Conservation (phyloP, 2,329 filamentous ascomycete species). For the Fusarium agapanthi region DNA sequence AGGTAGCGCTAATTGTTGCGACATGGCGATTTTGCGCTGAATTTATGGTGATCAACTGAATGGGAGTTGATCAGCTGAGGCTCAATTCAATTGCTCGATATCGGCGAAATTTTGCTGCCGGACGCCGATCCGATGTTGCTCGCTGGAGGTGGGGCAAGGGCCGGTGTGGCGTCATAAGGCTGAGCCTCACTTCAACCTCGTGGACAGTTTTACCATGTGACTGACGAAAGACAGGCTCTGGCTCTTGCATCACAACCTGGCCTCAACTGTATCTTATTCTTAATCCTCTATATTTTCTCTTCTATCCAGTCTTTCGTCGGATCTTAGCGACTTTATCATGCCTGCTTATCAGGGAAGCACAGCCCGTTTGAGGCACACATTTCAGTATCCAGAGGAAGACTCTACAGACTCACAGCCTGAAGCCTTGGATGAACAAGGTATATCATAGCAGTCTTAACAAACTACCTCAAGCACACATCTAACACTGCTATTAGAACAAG, state of each 20-base stretch:
- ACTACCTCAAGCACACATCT: background rate
- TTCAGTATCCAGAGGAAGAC: slow-evolving; percentile 74
- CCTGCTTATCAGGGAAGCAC: slow-evolving; percentile 43
- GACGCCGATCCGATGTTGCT: slow-evolving; percentile 15
- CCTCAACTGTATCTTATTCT: background rate
- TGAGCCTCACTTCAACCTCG: slow-evolving; percentile 32
- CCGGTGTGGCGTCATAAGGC: slow-evolving; percentile 43
- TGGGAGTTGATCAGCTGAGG: slow-evolving; percentile 36
- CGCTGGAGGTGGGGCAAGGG: slow-evolving; percentile 14
- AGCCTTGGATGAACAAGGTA: slow-evolving; percentile 80
- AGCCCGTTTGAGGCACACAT: slow-evolving; percentile 77
- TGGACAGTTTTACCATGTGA: slow-evolving; percentile 32
- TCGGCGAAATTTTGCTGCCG: slow-evolving; percentile 44
- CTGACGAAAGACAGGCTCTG: slow-evolving; percentile 30
- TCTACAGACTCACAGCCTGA: slow-evolving; percentile 61
- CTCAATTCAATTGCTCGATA: background rate
- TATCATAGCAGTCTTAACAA: background rate
- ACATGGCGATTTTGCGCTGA: slow-evolving; percentile 17
- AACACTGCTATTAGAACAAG: slow-evolving; percentile 62
- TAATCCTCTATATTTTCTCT: background rate
- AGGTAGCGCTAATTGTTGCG: slow-evolving; percentile 39
- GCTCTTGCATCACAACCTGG: slow-evolving; percentile 4
- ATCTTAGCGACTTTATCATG: slow-evolving; percentile 23
- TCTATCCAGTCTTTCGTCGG: background rate
- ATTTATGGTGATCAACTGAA: slow-evolving; percentile 1